A percentile compares a stretch with the other conserved stretches of the same genome.
phyloP scores from a whole-genome alignment of 495 filamentous ascomycete species.

The Aspergillus affinis region DNA sequence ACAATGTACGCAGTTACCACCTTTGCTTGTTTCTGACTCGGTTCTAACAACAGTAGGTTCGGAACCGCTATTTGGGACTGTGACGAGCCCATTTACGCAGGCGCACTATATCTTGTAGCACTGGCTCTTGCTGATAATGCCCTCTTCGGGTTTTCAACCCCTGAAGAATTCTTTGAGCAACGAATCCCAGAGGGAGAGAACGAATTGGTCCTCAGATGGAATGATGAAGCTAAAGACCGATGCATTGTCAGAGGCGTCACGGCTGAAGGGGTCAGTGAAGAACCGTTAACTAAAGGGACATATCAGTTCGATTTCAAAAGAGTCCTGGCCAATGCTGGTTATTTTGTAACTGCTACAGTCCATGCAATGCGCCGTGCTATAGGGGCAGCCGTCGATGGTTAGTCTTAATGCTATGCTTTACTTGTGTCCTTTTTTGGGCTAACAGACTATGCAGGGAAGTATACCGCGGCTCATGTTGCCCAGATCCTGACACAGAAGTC shows the following conservation, averaged over 20 bases:
- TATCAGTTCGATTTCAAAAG: conserved; percentile 1
- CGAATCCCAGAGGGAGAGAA: conserved; percentile 8
- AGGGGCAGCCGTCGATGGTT: conserved; percentile 3
- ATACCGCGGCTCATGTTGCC: conserved; percentile 2
- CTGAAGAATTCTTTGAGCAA: conserved; percentile 13
- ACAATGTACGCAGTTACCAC: conserved; percentile 8
- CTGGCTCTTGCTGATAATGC: conserved; percentile 11
- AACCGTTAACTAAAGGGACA: conserved; percentile 7
- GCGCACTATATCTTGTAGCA: conserved; percentile 6
- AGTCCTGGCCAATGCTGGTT: conserved; percentile 2
- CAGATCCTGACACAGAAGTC: conserved; percentile 9
- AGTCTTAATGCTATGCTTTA: too few species aligned
- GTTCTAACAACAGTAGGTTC: too few species aligned
- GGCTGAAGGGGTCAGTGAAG: conserved; percentile 5
- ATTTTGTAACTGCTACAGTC: conserved; percentile 10
- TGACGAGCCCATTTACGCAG: conserved; percentile 8
- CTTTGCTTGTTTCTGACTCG: too few species aligned
- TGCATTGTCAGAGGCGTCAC: conserved; percentile 7
- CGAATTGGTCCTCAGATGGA: conserved; percentile 9
- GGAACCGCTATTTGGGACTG: conserved; percentile 11
- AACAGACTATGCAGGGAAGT: conserved; percentile 10
- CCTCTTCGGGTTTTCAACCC: conserved; percentile 4
- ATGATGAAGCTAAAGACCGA: conserved; percentile 7
- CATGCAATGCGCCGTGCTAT: conserved; percentile 10
- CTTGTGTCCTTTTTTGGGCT: too few species aligned